These are phyloP conservation scores for Hypoxylon sp. DNA, from an alignment of 2,329 filamentous ascomycete species.

Conservation along the genomic window DNA sequence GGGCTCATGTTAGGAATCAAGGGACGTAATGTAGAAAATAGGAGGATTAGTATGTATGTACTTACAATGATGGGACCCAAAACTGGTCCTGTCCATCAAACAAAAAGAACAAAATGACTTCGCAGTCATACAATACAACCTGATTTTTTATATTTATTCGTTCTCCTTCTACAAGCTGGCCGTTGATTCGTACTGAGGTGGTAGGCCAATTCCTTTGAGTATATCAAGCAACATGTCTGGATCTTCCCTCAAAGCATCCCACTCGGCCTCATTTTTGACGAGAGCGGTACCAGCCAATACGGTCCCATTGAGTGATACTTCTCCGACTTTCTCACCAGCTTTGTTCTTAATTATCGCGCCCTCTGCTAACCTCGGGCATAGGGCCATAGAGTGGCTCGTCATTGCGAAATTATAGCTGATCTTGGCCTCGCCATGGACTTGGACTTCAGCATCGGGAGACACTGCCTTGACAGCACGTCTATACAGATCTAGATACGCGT, in stretches of 20 bases:
- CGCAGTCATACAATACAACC: slow-evolving; percentile 29
- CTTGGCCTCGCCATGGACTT: slow-evolving; percentile 59
- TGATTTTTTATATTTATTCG: slow-evolving; percentile 13
- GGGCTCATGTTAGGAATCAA: slow-evolving; percentile 41
- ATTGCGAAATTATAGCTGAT: slow-evolving; percentile 77
- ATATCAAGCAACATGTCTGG: slow-evolving; percentile 58
- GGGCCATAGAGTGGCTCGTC: slow-evolving; percentile 66
- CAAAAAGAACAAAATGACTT: slow-evolving; percentile 35
- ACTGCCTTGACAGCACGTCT: slow-evolving; percentile 56
- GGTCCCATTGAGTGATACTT: slow-evolving; percentile 71
- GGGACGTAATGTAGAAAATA: slow-evolving; percentile 20
- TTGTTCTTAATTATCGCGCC: slow-evolving; percentile 56
- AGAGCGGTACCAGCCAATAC: slow-evolving; percentile 75
- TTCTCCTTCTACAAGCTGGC: background rate
- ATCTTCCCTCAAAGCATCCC: slow-evolving; percentile 66
- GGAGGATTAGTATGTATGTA: slow-evolving; percentile 44
- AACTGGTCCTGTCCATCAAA: slow-evolving; percentile 10
- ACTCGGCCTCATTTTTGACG: slow-evolving; percentile 72
- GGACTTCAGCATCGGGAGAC: slow-evolving; percentile 41
- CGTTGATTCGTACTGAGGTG: slow-evolving; percentile 33
- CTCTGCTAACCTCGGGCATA: slow-evolving; percentile 70
- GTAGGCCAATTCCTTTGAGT: slow-evolving; percentile 60
- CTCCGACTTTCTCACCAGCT: slow-evolving; percentile 57
- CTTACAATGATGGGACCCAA: slow-evolving; percentile 44
- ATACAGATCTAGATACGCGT: slow-evolving; percentile 65